A percentile compares a stretch with the other conserved stretches of the same genome.
These are phyloP conservation scores for Sergeia podlipaevii DNA, from an alignment of 208 protist species.

Conservation along the genomic window DNA sequence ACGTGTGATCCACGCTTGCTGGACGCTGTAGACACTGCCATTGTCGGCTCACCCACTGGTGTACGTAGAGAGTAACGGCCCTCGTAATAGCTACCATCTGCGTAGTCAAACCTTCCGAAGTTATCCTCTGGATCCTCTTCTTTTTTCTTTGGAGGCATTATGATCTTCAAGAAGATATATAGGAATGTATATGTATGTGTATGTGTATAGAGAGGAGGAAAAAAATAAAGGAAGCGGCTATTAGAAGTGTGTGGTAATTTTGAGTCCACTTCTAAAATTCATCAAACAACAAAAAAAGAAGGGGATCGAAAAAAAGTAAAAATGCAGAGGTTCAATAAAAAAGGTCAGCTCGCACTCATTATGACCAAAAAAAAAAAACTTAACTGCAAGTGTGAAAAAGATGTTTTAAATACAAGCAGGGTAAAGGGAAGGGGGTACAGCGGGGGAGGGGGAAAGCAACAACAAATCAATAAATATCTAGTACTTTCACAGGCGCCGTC, in stretches of 20 bases:
- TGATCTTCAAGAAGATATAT: not conserved
- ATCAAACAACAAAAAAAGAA: not conserved
- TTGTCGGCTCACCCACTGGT: no score
- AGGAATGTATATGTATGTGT: slow-evolving; percentile 1
- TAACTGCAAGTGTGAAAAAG: no score
- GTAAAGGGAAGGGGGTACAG: no score
- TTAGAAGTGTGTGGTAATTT: not conserved
- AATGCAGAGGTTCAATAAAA: no score
- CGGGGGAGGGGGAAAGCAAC: not conserved
- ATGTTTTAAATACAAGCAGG: no score
- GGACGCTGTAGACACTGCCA: no score
- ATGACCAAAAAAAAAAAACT: no score
- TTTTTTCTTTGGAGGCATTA: slow-evolving; percentile 64
- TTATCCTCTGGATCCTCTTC: slow-evolving; percentile 62
- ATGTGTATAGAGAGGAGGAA: slow-evolving; percentile 3
- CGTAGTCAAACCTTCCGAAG: slow-evolving; percentile 42
- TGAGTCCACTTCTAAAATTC: not conserved
- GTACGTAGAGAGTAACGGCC: slow-evolving; percentile 46
- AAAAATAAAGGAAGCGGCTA: not conserved
- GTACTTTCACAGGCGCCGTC: not conserved
- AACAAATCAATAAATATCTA: slow-evolving; percentile 1
- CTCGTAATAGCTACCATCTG: slow-evolving; percentile 70
- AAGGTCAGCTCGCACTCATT: no score
- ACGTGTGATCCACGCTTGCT: no score
- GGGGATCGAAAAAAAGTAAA: not conserved